Evolutionary conservation across 2,329 filamentous ascomycete species (phyloP), one percentile per base, ranked within the genome.

Genomic region (Calonectria leucothoes): DNA sequence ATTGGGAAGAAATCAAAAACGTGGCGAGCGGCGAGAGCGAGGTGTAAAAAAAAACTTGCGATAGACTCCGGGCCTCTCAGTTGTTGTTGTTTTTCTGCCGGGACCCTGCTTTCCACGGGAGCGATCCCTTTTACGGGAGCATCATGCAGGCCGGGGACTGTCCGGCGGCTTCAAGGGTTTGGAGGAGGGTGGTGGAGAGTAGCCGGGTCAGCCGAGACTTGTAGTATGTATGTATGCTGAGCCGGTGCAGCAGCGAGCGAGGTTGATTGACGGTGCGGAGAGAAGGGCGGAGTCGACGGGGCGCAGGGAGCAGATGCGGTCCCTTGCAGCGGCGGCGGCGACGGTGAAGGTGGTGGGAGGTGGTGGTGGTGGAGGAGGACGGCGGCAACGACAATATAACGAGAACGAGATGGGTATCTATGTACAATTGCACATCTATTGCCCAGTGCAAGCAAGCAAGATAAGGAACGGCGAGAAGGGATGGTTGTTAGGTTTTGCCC

Each of bases 111-210:
- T 75, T 63, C 73, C 68, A 77, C 78, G 78, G 78, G 70, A 71
- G 75, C 76, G 78, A 80, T 77, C 75, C 78, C 78, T 75, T 75
- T 80, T 80, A 77, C 57, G 77, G 78, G 69, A 77, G 51, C 74
- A 71, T 71, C 68, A 74, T 66, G 68, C 73, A 73, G 67, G 52
- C 74, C 52, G 69, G 69, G 29, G 77, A 39, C 35, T 39, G 63
- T 69, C 69, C 73, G 74, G 70, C 76, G 77, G 69, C 75, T 71
- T 61, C 17, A 70, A 51, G 57, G 39, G 51, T 66, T 66, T 55
- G 61, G 67, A n/a, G 37, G 42, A 39, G 45, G 65, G 39, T 52
- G 57, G 59, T 52, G 57, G 59, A 71, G 45, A 63, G 35, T 31
- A 35, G 37, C 23, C 51, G 25, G 48, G 49, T 37, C 31, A 73